A percentile compares a stretch with the other conserved stretches of the same genome.
Conservation (phyloP, 805 yeast species). For the Kuraishia hungarica region DNA sequence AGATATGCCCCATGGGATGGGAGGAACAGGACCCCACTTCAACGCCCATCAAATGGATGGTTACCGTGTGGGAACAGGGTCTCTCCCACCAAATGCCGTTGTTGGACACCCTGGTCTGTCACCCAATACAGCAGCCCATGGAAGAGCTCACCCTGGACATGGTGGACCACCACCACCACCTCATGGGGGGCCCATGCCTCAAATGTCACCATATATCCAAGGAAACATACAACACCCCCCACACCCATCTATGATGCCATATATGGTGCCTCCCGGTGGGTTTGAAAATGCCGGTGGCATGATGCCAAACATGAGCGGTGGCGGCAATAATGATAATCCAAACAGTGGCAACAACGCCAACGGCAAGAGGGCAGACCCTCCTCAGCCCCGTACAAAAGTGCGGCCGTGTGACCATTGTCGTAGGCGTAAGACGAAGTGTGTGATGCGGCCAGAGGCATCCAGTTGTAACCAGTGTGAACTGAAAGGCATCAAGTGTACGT, state of each 20-base stretch:
- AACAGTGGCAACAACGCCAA: neutral
- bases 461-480: slow-evolving; percentile 73
- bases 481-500: slow-evolving; percentile 68
- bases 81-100: neutral
- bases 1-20: slow-evolving; percentile 1
- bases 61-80: slow-evolving; percentile 12
- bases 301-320: neutral
- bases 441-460: slow-evolving; percentile 50
- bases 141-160: neutral
- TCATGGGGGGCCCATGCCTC: neutral
- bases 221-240: neutral
- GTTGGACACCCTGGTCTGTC: neutral
- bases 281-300: neutral
- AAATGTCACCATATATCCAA: neutral
- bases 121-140: neutral
- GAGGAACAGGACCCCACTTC: slow-evolving; percentile 8
- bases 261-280: neutral
- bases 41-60: slow-evolving; percentile 20
- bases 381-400: slow-evolving; percentile 33
- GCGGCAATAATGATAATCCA: neutral
- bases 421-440: slow-evolving; percentile 72
- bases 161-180: neutral
- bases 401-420: slow-evolving; percentile 84
- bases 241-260: slow-evolving; percentile 3
- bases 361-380: slow-evolving; percentile 13